These are phyloP conservation scores for Yarrowia porcina DNA, from an alignment of 805 yeast genomes.

Conservation along the genomic window DNA sequence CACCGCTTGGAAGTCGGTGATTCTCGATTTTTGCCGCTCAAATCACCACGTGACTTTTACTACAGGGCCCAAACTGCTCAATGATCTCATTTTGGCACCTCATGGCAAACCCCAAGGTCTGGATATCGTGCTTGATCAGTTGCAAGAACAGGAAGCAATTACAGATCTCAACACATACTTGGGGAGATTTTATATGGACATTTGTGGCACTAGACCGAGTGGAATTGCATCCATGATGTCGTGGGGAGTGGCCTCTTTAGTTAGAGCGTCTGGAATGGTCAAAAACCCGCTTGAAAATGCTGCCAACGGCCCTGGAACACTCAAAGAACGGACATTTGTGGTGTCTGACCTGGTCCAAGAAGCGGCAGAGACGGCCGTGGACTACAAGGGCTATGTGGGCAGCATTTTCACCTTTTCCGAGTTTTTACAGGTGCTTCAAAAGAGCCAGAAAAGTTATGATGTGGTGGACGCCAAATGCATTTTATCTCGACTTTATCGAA, in stretches of 20 bases:
- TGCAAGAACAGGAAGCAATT: constrained; percentile 12
- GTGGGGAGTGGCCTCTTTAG: constrained; percentile 18
- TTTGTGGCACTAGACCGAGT: not conserved
- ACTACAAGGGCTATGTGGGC: constrained; percentile 18
- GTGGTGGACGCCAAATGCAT: not conserved
- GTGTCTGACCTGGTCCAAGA: constrained; percentile 6
- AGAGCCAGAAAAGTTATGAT: not conserved
- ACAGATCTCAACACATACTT: not conserved
- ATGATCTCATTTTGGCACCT: constrained; percentile 18
- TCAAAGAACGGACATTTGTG: constrained; percentile 17
- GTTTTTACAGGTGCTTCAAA: not conserved
- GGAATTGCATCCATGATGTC: not conserved
- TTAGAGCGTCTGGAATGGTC: constrained; percentile 15
- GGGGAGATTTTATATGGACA: constrained; percentile 13
- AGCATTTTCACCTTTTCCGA: constrained; percentile 14
- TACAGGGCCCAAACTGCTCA: constrained; percentile 22
- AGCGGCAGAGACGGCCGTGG: not conserved
- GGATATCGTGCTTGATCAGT: constrained; percentile 10
- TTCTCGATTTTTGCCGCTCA: constrained; percentile 31
- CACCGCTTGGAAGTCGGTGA: constrained; percentile 45
- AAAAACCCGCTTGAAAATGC: not conserved
- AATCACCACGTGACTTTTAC: constrained; percentile 6
- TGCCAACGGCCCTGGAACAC: constrained; percentile 3
- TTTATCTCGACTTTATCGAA: not conserved
- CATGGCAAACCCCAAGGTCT: constrained; percentile 21